Evolutionary conservation across 2,329 filamentous ascomycete genomes (phyloP), one percentile per base, ranked within the genome.

Genomic region (Lasiodiplodia theobromae): DNA sequence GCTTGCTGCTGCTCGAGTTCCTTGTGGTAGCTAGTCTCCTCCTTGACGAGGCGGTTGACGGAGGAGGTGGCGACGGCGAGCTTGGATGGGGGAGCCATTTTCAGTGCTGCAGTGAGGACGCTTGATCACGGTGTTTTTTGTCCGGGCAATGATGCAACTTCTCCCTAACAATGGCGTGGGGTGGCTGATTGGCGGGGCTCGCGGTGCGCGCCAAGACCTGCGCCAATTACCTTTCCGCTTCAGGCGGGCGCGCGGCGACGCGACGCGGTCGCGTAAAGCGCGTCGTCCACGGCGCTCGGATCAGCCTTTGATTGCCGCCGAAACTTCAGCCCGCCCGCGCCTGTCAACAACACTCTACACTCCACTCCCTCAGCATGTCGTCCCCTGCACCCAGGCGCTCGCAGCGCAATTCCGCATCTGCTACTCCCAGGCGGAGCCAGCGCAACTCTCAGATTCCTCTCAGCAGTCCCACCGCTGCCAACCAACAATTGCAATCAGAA

Each of bases 11-110:
- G 85, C 71, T 87, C 84, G 23, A 94, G 86, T 80, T 99, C 96
- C 77, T 91, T 91, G 84, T 94, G 91, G 83, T 99, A 98, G 74
- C 91, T 95, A 49, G 87, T 85, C 80, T 97, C 93, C 81, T 99
- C 96, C 81, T 97, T 97, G 72, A 97, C 88, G 58, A 98, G 88
- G 69, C 96, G 93, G 74, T 87, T 85, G 73, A 98, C 88, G 23
- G 93, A 89, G 70, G 90, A 88, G 28, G 92, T 96, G 54, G 91
- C 89, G 77, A 97, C 96, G 74, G 88, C 81, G 78, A 97, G 88
- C 73, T 90, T 87, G 1, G 90, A 89, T 54, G 92, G 92, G 38
- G 93, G 86, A 3, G 92, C 86, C 94, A 97, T 97, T 62, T 80
- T 66, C 37, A 18, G 10, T 25, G 21, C 12, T n/a, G 11, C 11